Evolutionary conservation across 345 rosid genomes (phyloP), one percentile per base, ranked within the genome.

Genomic region (Eucalyptus cladocalyx): DNA sequence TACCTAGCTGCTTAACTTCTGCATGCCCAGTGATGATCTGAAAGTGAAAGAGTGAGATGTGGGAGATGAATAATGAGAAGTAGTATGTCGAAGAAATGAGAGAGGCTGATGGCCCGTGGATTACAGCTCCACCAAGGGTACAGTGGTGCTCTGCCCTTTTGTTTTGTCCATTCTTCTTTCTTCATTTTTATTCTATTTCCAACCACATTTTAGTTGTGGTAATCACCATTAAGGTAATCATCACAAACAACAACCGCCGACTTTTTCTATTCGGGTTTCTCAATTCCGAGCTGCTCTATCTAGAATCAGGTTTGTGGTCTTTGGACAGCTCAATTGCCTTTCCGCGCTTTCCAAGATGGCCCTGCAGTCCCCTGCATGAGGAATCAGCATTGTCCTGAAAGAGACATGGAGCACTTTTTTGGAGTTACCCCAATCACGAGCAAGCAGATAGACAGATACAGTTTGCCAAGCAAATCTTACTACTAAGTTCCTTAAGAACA

Each of bases 291-390:
- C 37, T 88, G 87, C 72, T 92, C 93, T 32, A 89, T 18, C 53
- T 37, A 47, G 87, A 89, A 88, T 89, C 90, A 4, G 91, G 93
- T 86, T 90, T 92, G 87, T 88, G 93, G 92, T 89, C 92, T 60
- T 90, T 90, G 24, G 90, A 90, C 85, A 92, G 87, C 87, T 92
- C 90, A 5, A 90, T 54, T 19, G 93, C 93, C 40, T 80, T 87
- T 26, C 92, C 93, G 23, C 87, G 88, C 87, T 58, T 89, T 5
- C 92, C 19, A 90, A 18, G 8, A 90, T 91, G 2, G 92, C 93
- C 83, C 92, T 88, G 56, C 90, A 89, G 62, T 89, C 92, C 48
- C 91, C 93, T n/a, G 92, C 92, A 88, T 92, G 90, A 48, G 92
- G 92, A 16, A 91, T 81, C 53, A 90, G 60, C 90, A 90, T 87